A percentile compares a stretch with the other conserved stretches of the same genome.
These are phyloP conservation scores for Skeletonema grethae DNA, from an alignment of 108 stramenopile genomes.

Conservation along the genomic window DNA sequence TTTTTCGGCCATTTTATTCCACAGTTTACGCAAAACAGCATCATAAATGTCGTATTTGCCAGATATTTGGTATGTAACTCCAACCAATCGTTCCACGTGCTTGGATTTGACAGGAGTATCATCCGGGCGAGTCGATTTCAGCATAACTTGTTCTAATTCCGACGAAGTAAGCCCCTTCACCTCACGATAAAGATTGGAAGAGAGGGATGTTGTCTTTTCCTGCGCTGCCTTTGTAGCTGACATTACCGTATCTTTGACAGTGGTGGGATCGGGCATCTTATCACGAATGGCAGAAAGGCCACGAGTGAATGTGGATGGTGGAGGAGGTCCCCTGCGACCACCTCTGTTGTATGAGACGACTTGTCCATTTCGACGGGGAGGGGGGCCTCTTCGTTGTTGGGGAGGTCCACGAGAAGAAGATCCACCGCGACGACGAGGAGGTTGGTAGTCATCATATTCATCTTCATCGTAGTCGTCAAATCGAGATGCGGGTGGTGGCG, in stretches of 20 bases:
- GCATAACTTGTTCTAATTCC: constrained; percentile 91
- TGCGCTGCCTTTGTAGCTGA: constrained; percentile 59
- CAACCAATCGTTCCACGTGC: constrained; percentile 88
- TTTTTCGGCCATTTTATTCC: constrained; percentile 92
- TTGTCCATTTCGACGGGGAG: constrained; percentile 32
- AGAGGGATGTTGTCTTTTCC: constrained; percentile 67
- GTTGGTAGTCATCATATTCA: constrained; percentile 11
- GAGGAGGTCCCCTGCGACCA: constrained; percentile 41
- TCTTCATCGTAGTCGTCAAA: constrained; percentile 24
- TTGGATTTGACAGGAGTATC: constrained; percentile 88
- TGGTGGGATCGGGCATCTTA: constrained; percentile 68
- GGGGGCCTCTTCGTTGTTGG: constrained; percentile 8
- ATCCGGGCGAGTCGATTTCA: constrained; percentile 88
- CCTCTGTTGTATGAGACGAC: constrained; percentile 57
- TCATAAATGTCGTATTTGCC: constrained; percentile 89
- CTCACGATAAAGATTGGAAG: constrained; percentile 79
- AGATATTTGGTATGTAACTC: constrained; percentile 91
- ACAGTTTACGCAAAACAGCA: constrained; percentile 87
- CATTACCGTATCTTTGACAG: constrained; percentile 63
- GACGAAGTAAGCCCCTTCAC: constrained; percentile 85
- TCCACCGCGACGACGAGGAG: constrained; percentile 24
- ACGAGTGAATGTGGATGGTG: constrained; percentile 70
- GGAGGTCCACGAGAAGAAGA: constrained; percentile 11
- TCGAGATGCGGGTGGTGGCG: constrained; percentile 6
- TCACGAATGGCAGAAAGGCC: constrained; percentile 71